Evolutionary conservation across 169 alveolate genomes (phyloP), one percentile per base, ranked within the genome.

Genomic region (Plasmodium ovale): DNA sequence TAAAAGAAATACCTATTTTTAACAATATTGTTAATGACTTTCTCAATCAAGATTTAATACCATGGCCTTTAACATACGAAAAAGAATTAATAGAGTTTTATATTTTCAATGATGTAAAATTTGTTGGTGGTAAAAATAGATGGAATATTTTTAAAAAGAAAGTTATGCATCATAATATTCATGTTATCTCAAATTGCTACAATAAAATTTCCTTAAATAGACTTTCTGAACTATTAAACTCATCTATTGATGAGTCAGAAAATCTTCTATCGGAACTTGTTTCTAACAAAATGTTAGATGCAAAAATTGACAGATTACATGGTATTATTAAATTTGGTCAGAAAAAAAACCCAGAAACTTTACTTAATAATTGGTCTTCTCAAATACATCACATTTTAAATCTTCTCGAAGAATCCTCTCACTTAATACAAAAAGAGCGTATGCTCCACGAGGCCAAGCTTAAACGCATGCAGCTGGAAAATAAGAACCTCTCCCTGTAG

Each of bases 151-250:
- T 94, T 44, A 65, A 73, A 64, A 93, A 92, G 87, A 92, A 95
- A n/a, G 94, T 92, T 47, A 71, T 94, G 54, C 96, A 92, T 72
- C 96, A 94, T 88, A 92, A 94, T 77, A 72, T 94, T 10, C 92
- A 84, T 64, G 88, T 94, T 27, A 89, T 87, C 2, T 87, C 94
- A 49, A 91, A 90, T 53, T 92, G 87, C 72, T 94, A 94, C 91
- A 79, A 87, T 51, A 60, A 84, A 54, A 51, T 92, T 0, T 72
- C 89, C 0, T 74, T 93, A 25, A 27, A 25, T 33, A 88, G 96
- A 29, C 79, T 94, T 47, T 27, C 94, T 12, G 89, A 88, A 14
- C 71, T 92, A 10, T 27, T 87, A 21, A 69, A 79, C 51, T 56
- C 93, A 49, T 31, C 73, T 44, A 35, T 87, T 7, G 94, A 92